These are phyloP conservation scores for Uronychia binucleata DNA, from an alignment of 73 alveolate species.

Conservation along the genomic window DNA sequence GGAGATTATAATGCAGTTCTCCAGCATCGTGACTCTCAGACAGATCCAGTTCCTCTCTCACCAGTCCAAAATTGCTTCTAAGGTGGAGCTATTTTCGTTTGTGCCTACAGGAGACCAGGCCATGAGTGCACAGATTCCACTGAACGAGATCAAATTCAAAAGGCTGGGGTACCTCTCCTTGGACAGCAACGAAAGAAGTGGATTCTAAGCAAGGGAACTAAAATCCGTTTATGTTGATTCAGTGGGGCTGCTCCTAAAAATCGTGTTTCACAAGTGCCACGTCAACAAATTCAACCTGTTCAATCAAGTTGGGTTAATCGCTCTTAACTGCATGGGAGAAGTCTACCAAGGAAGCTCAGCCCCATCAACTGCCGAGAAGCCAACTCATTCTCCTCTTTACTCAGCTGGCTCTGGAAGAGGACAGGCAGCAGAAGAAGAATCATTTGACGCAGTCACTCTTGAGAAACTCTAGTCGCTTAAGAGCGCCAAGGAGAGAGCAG, in stretches of 20 bases:
- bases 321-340: constrained; percentile 84
- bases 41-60: constrained; percentile 96
- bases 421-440: constrained; percentile 72
- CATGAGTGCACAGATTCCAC: constrained; percentile 70
- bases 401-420: neutral
- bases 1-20: constrained; percentile 88
- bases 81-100: constrained; percentile 89
- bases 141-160: constrained; percentile 89
- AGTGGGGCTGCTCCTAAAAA: constrained; percentile 76
- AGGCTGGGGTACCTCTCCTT: constrained; percentile 97
- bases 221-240: constrained; percentile 91
- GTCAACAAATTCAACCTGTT: constrained; percentile 86
- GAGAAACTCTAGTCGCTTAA: constrained; percentile 87
- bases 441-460: constrained; percentile 80
- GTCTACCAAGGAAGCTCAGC: constrained; percentile 6
- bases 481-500: constrained; percentile 92
- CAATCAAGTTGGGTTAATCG: constrained; percentile 88
- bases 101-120: constrained; percentile 90
- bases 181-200: constrained; percentile 97
- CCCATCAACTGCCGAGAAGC: neutral
- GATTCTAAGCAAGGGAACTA: constrained; percentile 98
- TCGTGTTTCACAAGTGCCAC: constrained; percentile 87
- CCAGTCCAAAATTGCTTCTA: constrained; percentile 89
- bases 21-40: constrained; percentile 83
- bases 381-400: neutral